A percentile compares a stretch with the other conserved stretches of the same genome.
phyloP scores from a whole-genome alignment of 306 rosid species.

The Vicia sativa region DNA sequence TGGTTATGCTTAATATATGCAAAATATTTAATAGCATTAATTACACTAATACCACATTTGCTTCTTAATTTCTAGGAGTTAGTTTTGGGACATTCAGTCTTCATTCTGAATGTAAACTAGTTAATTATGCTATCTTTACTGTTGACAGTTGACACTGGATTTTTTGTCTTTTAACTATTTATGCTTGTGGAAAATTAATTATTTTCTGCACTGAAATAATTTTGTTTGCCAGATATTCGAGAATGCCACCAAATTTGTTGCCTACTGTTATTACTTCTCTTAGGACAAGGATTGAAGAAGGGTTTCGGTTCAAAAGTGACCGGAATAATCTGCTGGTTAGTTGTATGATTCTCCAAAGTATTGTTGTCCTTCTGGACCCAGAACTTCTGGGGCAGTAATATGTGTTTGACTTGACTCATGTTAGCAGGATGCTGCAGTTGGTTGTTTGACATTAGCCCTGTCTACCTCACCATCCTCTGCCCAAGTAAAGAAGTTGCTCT shows the following conservation, averaged over 20 bases:
- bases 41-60: conserved; percentile 4
- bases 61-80: conserved; percentile 2
- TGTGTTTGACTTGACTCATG: conserved; percentile 28
- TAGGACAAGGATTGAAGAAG: conserved; percentile 65
- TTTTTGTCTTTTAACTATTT: conserved; percentile 12
- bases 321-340: conserved; percentile 82
- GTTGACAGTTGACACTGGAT: not conserved
- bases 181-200: conserved; percentile 31
- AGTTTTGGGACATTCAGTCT: conserved; percentile 2
- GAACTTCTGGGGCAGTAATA: conserved; percentile 9
- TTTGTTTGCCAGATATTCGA: conserved; percentile 67
- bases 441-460: conserved; percentile 80
- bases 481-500: conserved; percentile 69
- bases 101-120: conserved; percentile 14
- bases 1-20: not conserved
- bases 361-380: conserved; percentile 8
- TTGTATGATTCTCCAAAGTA: conserved; percentile 29
- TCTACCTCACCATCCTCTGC: conserved; percentile 70
- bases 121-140: conserved; percentile 16
- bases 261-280: conserved; percentile 67
- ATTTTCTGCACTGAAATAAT: conserved; percentile 25
- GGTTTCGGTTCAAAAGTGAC: conserved; percentile 68
- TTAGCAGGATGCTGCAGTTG: conserved; percentile 68
- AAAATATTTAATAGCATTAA: not conserved
- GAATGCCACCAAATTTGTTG: conserved; percentile 88